phyloP scores from a whole-genome alignment of 2,329 filamentous ascomycete genomes.

The Penicillium griseofulvum region DNA sequence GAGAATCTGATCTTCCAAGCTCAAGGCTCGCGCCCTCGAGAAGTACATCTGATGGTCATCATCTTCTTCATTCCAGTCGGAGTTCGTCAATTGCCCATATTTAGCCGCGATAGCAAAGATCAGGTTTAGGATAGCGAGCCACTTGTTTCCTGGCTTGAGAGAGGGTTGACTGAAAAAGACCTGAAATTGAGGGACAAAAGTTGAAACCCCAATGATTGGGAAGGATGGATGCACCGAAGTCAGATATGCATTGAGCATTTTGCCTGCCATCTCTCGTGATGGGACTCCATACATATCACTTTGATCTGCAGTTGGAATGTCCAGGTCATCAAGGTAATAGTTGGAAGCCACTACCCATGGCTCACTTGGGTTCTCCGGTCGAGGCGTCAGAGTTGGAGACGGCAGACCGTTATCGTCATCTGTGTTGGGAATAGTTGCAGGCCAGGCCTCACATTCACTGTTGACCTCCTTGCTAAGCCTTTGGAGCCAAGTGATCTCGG shows the following conservation, averaged over 20 bases:
- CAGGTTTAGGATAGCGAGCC: slow-evolving; percentile 46
- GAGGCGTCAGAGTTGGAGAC: slow-evolving; percentile 28
- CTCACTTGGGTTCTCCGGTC: slow-evolving; percentile 23
- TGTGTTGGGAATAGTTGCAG: slow-evolving; percentile 13
- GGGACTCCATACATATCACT: slow-evolving; percentile 40
- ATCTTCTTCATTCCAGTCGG: slow-evolving; percentile 37
- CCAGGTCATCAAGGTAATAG: slow-evolving; percentile 43
- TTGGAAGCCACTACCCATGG: slow-evolving; percentile 31
- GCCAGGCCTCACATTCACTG: slow-evolving; percentile 22
- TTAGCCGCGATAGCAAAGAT: slow-evolving; percentile 46
- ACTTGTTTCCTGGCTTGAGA: slow-evolving; percentile 39
- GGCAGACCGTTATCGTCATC: slow-evolving; percentile 25
- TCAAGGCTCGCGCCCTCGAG: slow-evolving; percentile 39
- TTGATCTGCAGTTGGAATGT: slow-evolving; percentile 35
- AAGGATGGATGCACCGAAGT: slow-evolving; percentile 45
- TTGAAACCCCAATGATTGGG: slow-evolving; percentile 43
- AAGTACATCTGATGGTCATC: slow-evolving; percentile 44
- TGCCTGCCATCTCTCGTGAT: slow-evolving; percentile 36
- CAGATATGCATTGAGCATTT: slow-evolving; percentile 43
- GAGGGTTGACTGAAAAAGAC: slow-evolving; percentile 36
- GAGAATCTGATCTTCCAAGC: slow-evolving; percentile 40
- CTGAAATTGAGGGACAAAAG: slow-evolving; percentile 44
- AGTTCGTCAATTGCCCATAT: slow-evolving; percentile 39
- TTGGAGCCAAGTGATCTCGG: slow-evolving; percentile 47
- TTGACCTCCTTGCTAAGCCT: slow-evolving; percentile 36